Conservation (phyloP, 495 filamentous ascomycete genomes). For the Neurospora sp. region DNA sequence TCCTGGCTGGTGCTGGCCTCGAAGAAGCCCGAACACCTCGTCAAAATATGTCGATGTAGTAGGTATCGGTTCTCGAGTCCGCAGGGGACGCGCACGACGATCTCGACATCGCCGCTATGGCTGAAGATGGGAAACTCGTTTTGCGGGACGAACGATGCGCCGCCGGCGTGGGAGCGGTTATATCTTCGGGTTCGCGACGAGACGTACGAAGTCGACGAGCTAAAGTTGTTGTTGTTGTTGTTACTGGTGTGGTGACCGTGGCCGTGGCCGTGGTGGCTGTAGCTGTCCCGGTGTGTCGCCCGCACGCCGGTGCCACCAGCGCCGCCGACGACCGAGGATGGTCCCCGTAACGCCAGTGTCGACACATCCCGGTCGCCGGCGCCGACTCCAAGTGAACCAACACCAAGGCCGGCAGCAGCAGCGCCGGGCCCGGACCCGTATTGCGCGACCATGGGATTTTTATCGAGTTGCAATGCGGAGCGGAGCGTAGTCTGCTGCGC, state of each 20-base stretch:
- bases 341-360: slow-evolving; percentile 42
- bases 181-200: slow-evolving; percentile 56
- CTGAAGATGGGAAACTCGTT: slow-evolving; percentile 91
- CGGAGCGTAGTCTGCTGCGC: background rate
- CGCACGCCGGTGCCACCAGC: slow-evolving; percentile 13
- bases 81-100: slow-evolving; percentile 56
- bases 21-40: slow-evolving; percentile 87
- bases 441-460: background rate
- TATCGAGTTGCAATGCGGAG: slow-evolving; percentile 1
- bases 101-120: slow-evolving; percentile 84
- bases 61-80: slow-evolving; percentile 73
- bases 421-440: slow-evolving; percentile 4
- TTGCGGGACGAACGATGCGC: slow-evolving; percentile 56
- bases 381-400: background rate
- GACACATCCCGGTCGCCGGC: slow-evolving; percentile 32
- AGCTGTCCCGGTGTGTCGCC: slow-evolving; percentile 23
- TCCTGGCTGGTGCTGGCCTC: slow-evolving; percentile 79
- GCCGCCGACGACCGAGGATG: slow-evolving; percentile 44
- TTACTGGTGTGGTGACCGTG: slow-evolving; percentile 27
- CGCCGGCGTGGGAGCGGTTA: slow-evolving; percentile 73
- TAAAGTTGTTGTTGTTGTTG: background rate
- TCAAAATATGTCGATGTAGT: slow-evolving; percentile 72
- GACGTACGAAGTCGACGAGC: slow-evolving; percentile 46
- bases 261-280: slow-evolving; percentile 13
- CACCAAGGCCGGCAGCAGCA: slow-evolving; percentile 11